phyloP scores from a whole-genome alignment of 202 grass and related monocot species.

The Brachypodium distachyon region DNA sequence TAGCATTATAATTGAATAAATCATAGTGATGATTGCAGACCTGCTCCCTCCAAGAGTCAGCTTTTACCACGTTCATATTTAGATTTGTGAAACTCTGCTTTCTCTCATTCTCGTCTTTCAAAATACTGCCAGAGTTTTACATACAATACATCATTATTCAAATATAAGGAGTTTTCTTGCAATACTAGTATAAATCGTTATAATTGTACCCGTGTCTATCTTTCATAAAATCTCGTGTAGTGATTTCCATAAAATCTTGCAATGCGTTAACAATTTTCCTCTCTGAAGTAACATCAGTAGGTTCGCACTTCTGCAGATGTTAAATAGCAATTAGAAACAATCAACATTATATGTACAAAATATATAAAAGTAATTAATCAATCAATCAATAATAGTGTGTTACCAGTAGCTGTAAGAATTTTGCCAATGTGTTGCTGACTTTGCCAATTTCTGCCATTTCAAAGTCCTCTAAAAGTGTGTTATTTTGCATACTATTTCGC shows the following conservation, averaged over 20 bases:
- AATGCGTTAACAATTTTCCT: constrained; percentile 67
- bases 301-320: constrained; percentile 29
- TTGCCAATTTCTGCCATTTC: constrained; percentile 67
- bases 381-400: not conserved
- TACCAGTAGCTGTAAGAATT: constrained; percentile 68
- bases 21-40: constrained; percentile 27
- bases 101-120: constrained; percentile 30
- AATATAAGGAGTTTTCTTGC: not conserved
- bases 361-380: not conserved
- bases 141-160: constrained; percentile 11
- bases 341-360: not conserved
- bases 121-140: constrained; percentile 28
- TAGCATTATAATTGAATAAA: constrained; percentile 4
- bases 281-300: constrained; percentile 8
- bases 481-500: constrained; percentile 25
- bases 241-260: constrained; percentile 95
- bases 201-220: constrained; percentile 39
- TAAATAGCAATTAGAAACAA: constrained; percentile 2
- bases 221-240: constrained; percentile 68
- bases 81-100: constrained; percentile 55
- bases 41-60: constrained; percentile 73
- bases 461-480: constrained; percentile 41
- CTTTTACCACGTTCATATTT: constrained; percentile 34
- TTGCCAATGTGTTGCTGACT: constrained; percentile 59
- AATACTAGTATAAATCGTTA: not conserved